Evolutionary conservation across 176 grass and related monocot species (phyloP), one percentile per base, ranked within the genome.

Genomic region (bread wheat (Triticum aestivum)): DNA sequence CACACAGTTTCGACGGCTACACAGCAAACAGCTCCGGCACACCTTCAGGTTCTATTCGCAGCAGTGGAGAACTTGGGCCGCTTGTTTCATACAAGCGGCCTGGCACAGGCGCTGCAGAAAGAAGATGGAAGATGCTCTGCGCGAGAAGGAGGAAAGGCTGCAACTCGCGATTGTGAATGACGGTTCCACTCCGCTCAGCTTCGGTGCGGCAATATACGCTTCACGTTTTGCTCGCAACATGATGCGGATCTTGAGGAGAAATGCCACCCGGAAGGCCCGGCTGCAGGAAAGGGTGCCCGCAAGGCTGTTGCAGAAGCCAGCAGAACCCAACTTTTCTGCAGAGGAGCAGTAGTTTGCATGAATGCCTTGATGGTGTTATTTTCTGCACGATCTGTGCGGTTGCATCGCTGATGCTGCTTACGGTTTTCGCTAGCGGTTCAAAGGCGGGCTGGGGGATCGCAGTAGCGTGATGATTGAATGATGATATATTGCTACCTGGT

Each of bases 21-120:
- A 98, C 69, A 92, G 89, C 62, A 95, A 98, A 56, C 91, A 95
- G 70, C 87, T 98, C 73, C 93, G 51, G 35, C 85, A 95, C 69
- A 86, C 91, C 0, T 98, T 98, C 83, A 91, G 88, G 70, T 88
- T 93, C 80, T 93, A 98, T 71, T 98, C 93, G 9, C 93, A 91
- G 63, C 95, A 98, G 4, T 95, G 93, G 95, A 88, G 86, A 76
- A 95, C 95, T 20, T 98, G 95, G 95, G 95, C 93, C 3, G 93
- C 95, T 8, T 98, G 93, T 73, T 98, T 98, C 72, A 93, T 98
- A 87, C 95, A 98, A 70, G 93, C 91, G 39, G 95, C 95, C 32
- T 98, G 95, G 95, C 91, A 85, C 45, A 88, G 89, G 87, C 87
- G 32, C 76, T 88, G 84, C 45, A 87, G 86, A 82, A 98, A 98